These are phyloP conservation scores for Amanita pseudoporphyria DNA, from an alignment of 768 basidiomycete genomes.

Conservation along the genomic window DNA sequence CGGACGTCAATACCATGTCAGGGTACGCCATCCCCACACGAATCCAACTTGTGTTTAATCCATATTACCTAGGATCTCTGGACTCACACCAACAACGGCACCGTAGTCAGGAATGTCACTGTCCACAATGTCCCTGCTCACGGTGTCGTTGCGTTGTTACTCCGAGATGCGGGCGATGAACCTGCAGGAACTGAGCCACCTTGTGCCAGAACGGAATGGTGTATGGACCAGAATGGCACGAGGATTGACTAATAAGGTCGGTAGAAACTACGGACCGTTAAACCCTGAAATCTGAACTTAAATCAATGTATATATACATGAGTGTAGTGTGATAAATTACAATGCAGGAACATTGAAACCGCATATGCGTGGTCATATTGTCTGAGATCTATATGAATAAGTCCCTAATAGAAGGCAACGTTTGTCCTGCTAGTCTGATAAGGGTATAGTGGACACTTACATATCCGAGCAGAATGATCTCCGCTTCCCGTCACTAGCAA, in stretches of 20 bases:
- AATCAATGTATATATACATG: not conserved
- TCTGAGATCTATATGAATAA: not conserved
- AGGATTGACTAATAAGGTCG: constrained; percentile 14
- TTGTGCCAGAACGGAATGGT: constrained; percentile 49
- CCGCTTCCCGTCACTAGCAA: constrained; percentile 33
- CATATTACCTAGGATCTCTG: constrained; percentile 49
- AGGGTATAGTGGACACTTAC: constrained; percentile 17
- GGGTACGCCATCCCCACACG: constrained; percentile 28
- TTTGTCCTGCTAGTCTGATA: not conserved
- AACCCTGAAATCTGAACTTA: not conserved
- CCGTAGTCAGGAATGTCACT: constrained; percentile 49
- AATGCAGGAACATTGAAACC: not conserved
- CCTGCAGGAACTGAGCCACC: constrained; percentile 47
- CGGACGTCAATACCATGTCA: constrained; percentile 53
- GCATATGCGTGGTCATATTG: not conserved
- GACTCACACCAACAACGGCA: constrained; percentile 65
- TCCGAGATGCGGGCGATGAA: constrained; percentile 60
- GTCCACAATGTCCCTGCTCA: constrained; percentile 48
- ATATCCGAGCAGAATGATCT: constrained; percentile 33
- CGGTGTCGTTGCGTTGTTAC: constrained; percentile 57
- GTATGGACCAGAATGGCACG: constrained; percentile 51
- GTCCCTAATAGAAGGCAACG: not conserved
- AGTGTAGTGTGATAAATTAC: constrained; percentile 1
- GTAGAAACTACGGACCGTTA: not conserved
- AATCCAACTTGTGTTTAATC: not conserved